A percentile compares a stretch with the other conserved stretches of the same genome.
Conservation (phyloP, 345 rosid species). For the Leavenworthia alabamica region DNA sequence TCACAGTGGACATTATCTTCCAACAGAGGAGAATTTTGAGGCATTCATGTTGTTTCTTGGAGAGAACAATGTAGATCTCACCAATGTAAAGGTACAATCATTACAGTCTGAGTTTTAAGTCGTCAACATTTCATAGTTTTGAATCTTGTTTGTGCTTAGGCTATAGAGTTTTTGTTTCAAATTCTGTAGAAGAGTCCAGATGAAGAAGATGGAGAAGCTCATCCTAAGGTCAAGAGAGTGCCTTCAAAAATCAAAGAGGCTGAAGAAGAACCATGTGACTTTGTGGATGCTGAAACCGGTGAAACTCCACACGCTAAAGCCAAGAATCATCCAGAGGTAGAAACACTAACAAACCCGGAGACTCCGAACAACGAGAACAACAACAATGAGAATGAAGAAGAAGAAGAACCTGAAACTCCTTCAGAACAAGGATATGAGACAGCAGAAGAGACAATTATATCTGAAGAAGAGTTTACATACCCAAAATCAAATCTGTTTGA, state of each 20-base stretch:
- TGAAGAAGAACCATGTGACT: slow-evolving; percentile 29
- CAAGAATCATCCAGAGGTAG: slow-evolving; percentile 21
- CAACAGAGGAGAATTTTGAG: slow-evolving; percentile 85
- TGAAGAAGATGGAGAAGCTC: slow-evolving; percentile 50
- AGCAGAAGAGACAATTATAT: slow-evolving; percentile 54
- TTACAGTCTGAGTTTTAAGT: slow-evolving; percentile 29
- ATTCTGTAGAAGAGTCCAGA: slow-evolving; percentile 52
- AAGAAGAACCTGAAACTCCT: slow-evolving; percentile 34
- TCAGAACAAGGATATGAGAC: slow-evolving; percentile 65
- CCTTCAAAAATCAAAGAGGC: slow-evolving; percentile 19
- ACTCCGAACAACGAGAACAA: too few relatives aligned
- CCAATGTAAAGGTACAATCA: slow-evolving; percentile 39
- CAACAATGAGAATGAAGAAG: too few relatives aligned
- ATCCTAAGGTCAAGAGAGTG: slow-evolving; percentile 22
- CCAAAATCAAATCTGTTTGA: slow-evolving; percentile 56
- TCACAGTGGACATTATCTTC: slow-evolving; percentile 95
- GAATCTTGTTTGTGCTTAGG: not conserved
- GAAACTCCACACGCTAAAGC: slow-evolving; percentile 16
- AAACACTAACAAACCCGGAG: slow-evolving; percentile 33
- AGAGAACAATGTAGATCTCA: slow-evolving; percentile 64
- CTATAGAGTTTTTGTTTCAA: not conserved
- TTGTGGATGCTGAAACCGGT: slow-evolving; percentile 22
- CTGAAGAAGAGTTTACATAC: slow-evolving; percentile 67
- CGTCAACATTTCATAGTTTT: not conserved
- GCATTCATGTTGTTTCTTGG: slow-evolving; percentile 62